A percentile compares a stretch with the other conserved stretches of the same genome.
These are phyloP conservation scores for Evansstolkia leycettana DNA, from an alignment of 495 filamentous ascomycete genomes.

Conservation along the genomic window DNA sequence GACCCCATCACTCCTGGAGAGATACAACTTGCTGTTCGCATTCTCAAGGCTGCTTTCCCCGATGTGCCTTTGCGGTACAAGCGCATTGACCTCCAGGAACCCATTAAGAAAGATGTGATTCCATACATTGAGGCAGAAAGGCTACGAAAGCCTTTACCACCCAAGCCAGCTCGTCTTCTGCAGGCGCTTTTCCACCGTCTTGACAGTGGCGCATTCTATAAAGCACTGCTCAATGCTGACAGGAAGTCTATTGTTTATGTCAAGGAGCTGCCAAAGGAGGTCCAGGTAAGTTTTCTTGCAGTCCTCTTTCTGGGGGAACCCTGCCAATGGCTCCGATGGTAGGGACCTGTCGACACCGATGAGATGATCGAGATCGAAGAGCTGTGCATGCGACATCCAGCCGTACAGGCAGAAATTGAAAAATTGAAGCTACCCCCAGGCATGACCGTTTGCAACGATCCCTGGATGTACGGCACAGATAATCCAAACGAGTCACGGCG, in stretches of 20 bases:
- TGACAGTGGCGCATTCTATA: conserved; percentile 26
- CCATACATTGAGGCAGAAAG: conserved; percentile 28
- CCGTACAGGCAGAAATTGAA: conserved; percentile 29
- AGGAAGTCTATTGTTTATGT: conserved; percentile 19
- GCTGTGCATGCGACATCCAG: conserved; percentile 24
- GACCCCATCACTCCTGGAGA: conserved; percentile 28
- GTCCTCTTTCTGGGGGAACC: too few species aligned
- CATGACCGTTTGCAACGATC: conserved; percentile 29
- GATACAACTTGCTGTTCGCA: conserved; percentile 25
- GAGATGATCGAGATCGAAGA: conserved; percentile 31
- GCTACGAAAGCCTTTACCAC: conserved; percentile 20
- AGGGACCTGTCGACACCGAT: conserved; percentile 29
- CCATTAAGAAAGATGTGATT: conserved; percentile 25
- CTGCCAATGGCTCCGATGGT: background rate
- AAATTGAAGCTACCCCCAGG: conserved; percentile 29
- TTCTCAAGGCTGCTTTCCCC: conserved; percentile 24
- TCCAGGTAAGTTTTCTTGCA: conserved; percentile 26
- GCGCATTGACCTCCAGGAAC: conserved; percentile 28
- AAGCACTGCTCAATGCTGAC: conserved; percentile 25
- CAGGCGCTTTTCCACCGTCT: conserved; percentile 28
- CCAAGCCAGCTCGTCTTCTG: conserved; percentile 21
- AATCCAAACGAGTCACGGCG: conserved; percentile 23
- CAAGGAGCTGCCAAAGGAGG: conserved; percentile 25
- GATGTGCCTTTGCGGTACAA: conserved; percentile 25
- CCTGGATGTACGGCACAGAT: conserved; percentile 35